Evolutionary conservation across 495 filamentous ascomycete species (phyloP).

Genomic region (Gamarada debralockiae): DNA sequence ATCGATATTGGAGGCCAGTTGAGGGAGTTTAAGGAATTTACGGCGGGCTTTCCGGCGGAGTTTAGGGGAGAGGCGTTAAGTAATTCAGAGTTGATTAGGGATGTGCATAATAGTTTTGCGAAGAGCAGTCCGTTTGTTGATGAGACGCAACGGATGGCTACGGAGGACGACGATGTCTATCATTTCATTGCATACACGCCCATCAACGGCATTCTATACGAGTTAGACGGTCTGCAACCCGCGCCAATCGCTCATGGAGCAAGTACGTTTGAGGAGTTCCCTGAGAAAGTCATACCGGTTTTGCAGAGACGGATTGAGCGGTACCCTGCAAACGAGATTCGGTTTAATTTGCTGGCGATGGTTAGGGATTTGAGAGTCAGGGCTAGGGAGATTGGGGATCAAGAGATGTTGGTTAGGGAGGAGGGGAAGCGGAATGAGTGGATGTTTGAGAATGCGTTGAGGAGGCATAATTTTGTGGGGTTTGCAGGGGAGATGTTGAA

Average conservation of each 20-base stretch:
- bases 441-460: conserved; percentile 93
- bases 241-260: conserved; percentile 84
- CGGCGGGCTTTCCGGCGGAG: conserved; percentile 80
- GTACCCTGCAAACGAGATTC: conserved; percentile 83
- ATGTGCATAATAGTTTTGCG: conserved; percentile 92
- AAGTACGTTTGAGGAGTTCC: conserved; percentile 66
- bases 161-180: conserved; percentile 77
- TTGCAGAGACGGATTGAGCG: conserved; percentile 77
- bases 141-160: conserved; percentile 64
- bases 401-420: conserved; percentile 72
- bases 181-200: conserved; percentile 97
- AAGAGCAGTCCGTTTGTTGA: conserved; percentile 85
- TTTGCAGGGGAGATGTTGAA: conserved; percentile 91
- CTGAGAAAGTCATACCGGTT: conserved; percentile 80
- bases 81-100: conserved; percentile 77
- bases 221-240: conserved; percentile 92
- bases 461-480: conserved; percentile 93
- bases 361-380: conserved; percentile 70
- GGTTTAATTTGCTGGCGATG: conserved; percentile 95
- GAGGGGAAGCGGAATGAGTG: conserved; percentile 80
- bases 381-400: conserved; percentile 80
- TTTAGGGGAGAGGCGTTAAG: conserved; percentile 56
- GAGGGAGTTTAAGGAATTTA: conserved; percentile 85
- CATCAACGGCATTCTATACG: conserved; percentile 76
- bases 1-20: conserved; percentile 59